These are phyloP conservation scores for Vitis riparia DNA, from an alignment of 164 flowering plant species.

Conservation along the genomic window DNA sequence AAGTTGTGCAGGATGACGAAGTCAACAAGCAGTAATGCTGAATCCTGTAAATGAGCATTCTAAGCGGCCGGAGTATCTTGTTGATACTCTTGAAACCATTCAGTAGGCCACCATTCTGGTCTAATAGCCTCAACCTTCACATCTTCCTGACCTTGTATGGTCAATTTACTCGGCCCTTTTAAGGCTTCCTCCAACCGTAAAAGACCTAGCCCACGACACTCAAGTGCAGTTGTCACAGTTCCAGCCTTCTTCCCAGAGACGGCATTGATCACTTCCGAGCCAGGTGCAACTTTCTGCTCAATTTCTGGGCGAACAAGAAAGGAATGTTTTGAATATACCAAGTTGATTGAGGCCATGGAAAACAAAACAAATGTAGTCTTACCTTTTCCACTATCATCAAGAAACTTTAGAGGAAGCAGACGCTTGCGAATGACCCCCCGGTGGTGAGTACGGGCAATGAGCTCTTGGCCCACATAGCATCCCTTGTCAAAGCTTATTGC, in stretches of 20 bases:
- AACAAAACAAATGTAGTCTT: background rate
- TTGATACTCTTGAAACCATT: conserved; percentile 63
- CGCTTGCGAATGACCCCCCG: conserved; percentile 90
- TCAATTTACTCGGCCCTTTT: conserved; percentile 36
- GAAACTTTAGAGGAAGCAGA: conserved; percentile 71
- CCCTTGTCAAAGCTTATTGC: conserved; percentile 82
- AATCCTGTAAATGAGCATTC: conserved; percentile 1
- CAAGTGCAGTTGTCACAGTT: conserved; percentile 65
- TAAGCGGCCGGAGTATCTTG: conserved; percentile 42
- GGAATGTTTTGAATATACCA: background rate
- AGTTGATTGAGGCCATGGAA: background rate
- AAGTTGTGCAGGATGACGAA: no score
- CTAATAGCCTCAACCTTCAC: conserved; percentile 53
- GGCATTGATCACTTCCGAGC: conserved; percentile 51
- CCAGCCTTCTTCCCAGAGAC: conserved; percentile 68
- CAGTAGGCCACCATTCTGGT: conserved; percentile 96
- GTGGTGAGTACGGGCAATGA: conserved; percentile 89
- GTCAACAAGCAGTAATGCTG: no score
- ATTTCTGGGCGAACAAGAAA: conserved; percentile 38
- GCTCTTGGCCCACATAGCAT: conserved; percentile 80
- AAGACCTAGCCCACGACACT: conserved; percentile 69
- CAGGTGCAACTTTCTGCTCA: conserved; percentile 60
- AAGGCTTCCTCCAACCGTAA: conserved; percentile 82
- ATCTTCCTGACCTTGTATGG: conserved; percentile 53
- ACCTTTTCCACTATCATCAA: conserved; percentile 59